Base-by-base conservation (phyloP, 2,329 filamentous ascomycete species). In the Amauroascus niger region DNA sequence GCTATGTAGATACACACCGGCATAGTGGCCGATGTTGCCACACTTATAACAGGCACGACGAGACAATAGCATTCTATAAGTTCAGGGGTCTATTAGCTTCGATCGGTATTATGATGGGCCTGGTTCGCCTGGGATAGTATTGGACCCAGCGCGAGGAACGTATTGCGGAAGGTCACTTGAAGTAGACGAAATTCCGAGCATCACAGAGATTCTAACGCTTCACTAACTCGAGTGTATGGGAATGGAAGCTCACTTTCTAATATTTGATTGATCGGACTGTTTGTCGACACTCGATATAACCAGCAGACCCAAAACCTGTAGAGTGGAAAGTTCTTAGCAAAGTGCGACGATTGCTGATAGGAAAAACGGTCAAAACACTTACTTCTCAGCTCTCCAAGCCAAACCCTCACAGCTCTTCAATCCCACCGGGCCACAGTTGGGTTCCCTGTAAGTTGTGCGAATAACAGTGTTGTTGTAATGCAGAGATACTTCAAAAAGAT, bases 11-110 rank as follows among this genome's bases (percentile, higher is more conserved):
- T 57, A 69, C 71, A 68, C 66, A 75, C 73, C 72, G 58, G 74
- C 74, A 65, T 75, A 76, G 65, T 89, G 86, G 71, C 86, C 86
- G 71, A 89, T 84, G 66, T 89, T 88, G 76, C 86, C 86, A 71
- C 74, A 76, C 64, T 76, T 87, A 78, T 87, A 87, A 79, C 86
- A 90, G 64, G 86, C 86, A 74, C 86, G 84, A 73, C 86, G 85
- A 69, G 85, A 87, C 64, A 89, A 86, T 74, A 86, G 86, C 86
- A 89, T 90, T 63, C 49, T 55, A 35, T 39, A 45, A 16, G 18
- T 26, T 8, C 20, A 30, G 2, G 8, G 28, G 24, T 20, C 11
- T 44, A 28, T 52, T 46, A 52, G 41, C 30, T 26, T 32, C 50
- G 1, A 6, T n/a, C 8, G 1, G 20, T 39, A 52, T 39, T n/a